phyloP scores from a whole-genome alignment of 2,329 filamentous ascomycete species.

The Dothideomycetidae sp. region DNA sequence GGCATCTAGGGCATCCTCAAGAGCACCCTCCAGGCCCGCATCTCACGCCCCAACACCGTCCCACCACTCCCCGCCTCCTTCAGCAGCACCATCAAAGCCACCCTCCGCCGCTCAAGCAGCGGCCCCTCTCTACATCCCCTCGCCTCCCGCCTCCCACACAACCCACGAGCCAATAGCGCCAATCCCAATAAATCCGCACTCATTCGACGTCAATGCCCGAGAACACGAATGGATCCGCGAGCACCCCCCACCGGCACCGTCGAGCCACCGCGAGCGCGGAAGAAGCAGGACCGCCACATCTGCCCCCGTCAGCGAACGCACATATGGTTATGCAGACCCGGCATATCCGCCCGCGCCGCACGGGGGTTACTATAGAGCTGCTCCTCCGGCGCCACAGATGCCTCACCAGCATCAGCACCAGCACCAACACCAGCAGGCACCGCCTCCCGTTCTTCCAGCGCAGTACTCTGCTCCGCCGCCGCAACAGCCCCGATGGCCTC shows the following conservation, averaged over 20 bases:
- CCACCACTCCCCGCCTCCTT: background rate
- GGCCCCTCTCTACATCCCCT: background rate
- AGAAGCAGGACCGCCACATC: slow-evolving; percentile 16
- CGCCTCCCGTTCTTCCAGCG: background rate
- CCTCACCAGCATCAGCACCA: too few relatives aligned
- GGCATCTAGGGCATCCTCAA: background rate
- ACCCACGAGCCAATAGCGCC: background rate
- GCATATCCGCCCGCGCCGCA: background rate
- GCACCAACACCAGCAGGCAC: background rate
- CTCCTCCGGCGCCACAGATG: background rate
- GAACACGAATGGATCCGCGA: too few relatives aligned
- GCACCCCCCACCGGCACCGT: background rate
- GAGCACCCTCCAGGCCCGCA: background rate
- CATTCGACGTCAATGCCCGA: background rate
- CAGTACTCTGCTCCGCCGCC: too few relatives aligned
- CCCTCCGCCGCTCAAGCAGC: background rate
- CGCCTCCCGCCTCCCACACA: background rate
- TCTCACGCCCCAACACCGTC: background rate
- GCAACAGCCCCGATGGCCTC: too few relatives aligned
- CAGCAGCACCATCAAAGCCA: background rate
- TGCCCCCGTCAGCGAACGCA: slow-evolving; percentile 12
- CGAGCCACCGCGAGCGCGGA: background rate
- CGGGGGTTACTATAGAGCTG: background rate
- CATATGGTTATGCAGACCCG: too few relatives aligned
- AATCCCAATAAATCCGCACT: background rate